These are phyloP conservation scores for Suillus subaureus DNA, from an alignment of 768 basidiomycete species.

Conservation along the genomic window DNA sequence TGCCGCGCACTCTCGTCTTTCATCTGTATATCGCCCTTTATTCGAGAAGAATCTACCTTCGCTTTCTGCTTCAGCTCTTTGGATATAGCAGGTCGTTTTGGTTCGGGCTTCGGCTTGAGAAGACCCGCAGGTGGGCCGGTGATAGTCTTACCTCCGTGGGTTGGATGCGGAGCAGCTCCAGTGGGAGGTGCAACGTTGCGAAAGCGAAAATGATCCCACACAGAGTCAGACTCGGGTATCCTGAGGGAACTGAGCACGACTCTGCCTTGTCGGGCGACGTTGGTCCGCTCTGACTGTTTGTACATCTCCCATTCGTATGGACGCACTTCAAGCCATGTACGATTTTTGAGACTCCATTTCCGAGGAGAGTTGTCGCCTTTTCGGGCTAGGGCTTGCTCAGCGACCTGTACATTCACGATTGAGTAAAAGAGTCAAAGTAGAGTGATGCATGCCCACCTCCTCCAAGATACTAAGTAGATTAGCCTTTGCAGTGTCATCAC, in stretches of 20 bases:
- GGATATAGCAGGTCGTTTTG: slow-evolving; percentile 49
- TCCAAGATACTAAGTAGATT: slow-evolving; percentile 52
- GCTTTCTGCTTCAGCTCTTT: slow-evolving; percentile 48
- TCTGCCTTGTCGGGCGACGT: slow-evolving; percentile 56
- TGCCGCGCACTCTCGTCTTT: slow-evolving; percentile 38
- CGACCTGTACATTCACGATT: slow-evolving; percentile 42
- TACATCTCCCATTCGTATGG: slow-evolving; percentile 64
- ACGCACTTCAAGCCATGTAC: slow-evolving; percentile 68
- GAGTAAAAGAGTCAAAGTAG: not conserved
- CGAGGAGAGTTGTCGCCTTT: slow-evolving; percentile 41
- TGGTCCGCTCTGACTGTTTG: slow-evolving; percentile 46
- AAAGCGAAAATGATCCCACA: slow-evolving; percentile 59
- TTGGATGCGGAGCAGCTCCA: slow-evolving; percentile 16
- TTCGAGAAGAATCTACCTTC: slow-evolving; percentile 25
- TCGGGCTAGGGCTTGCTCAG: slow-evolving; percentile 42
- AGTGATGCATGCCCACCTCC: slow-evolving; percentile 40
- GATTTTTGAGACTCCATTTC: slow-evolving; percentile 55
- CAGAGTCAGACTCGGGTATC: slow-evolving; percentile 60
- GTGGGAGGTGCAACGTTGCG: slow-evolving; percentile 23
- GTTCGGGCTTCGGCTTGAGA: slow-evolving; percentile 27
- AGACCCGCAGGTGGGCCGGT: slow-evolving; percentile 14
- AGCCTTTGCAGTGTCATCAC: slow-evolving; percentile 36
- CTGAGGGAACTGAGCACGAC: slow-evolving; percentile 48
- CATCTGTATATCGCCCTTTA: slow-evolving; percentile 40
- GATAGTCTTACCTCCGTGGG: slow-evolving; percentile 13